phyloP scores from a whole-genome alignment of 1,284 basidiomycete species.

The Caloboletus firmus region DNA sequence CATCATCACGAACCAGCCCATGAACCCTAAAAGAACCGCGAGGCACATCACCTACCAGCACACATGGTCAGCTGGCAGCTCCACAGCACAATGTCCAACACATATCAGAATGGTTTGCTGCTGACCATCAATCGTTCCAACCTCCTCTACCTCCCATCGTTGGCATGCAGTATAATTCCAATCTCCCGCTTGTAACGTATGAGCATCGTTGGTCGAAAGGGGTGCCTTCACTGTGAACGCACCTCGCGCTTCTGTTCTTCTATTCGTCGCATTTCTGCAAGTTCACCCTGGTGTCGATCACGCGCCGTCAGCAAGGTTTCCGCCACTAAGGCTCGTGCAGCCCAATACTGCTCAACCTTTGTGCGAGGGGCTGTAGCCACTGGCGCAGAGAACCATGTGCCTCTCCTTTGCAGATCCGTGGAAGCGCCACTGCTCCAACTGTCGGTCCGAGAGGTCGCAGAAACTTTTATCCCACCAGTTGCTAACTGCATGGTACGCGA shows the following conservation, averaged over 20 bases:
- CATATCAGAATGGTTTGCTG: background rate
- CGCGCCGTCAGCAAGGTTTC: conserved; percentile 54
- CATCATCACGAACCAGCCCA: conserved; percentile 44
- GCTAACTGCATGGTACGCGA: conserved; percentile 37
- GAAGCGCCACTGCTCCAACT: background rate
- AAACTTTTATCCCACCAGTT: conserved; percentile 6
- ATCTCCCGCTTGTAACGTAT: conserved; percentile 43
- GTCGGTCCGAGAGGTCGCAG: background rate
- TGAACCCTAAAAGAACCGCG: conserved; percentile 40
- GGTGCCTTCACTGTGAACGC: conserved; percentile 19
- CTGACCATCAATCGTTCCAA: conserved; percentile 57
- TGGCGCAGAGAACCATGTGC: conserved; percentile 17
- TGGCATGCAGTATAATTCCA: conserved; percentile 36
- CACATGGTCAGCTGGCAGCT: conserved; percentile 14
- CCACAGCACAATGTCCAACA: conserved; percentile 1
- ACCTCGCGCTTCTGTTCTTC: conserved; percentile 51
- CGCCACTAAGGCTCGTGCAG: conserved; percentile 56
- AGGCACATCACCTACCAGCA: conserved; percentile 43
- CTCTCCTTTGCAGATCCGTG: conserved; percentile 6
- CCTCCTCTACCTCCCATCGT: conserved; percentile 46
- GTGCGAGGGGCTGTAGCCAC: conserved; percentile 33
- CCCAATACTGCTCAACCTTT: conserved; percentile 58
- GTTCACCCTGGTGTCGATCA: conserved; percentile 47
- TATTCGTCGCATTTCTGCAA: conserved; percentile 39
- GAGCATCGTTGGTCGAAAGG: background rate